Evolutionary conservation across 2,329 filamentous ascomycete genomes (phyloP), one percentile per base, ranked within the genome.

Genomic region (Leptodontidium sp.): DNA sequence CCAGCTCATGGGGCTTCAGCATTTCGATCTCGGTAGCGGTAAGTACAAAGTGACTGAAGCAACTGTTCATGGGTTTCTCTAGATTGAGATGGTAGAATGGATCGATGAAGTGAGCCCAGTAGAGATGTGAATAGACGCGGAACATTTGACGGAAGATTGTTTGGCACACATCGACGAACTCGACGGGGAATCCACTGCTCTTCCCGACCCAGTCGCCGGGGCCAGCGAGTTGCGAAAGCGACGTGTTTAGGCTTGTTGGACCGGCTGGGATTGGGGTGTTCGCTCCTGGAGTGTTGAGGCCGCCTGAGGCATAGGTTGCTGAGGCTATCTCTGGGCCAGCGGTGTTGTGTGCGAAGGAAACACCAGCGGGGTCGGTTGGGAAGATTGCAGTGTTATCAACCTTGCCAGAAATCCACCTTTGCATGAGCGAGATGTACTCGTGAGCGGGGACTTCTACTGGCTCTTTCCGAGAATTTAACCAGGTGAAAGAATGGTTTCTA

Each of bases 131-230:
- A 78, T 99, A 99, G 75, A 98, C 95, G 69, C 96, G 92, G 86
- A 99, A 98, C 91, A 99, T 98, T 82, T 98, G 96, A 76, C 94
- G 92, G 84, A 98, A 95, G 77, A 98, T 96, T 73, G 91, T 91
- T 84, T 97, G 94, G 84, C 95, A 96, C 75, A 97, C 94, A 70
- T 91, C 89, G 75, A 95, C 86, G 80, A 98, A 98, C 73, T 93
- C 92, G 72, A 92, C 89, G 2, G 96, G 96, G 81, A 99, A 99
- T 4, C 95, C 95, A 70, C 93, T 96, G 58, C 92, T 88, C 83
- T 97, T 97, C 77, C 96, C 96, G 67, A 97, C 86, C 93, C 94
- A 98, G 70, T 90, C 88, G 53, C 88, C 84, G 4, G 83, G 82
- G 70, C 84, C 90, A 52, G 87, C 83, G 65, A 93, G 82, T 76